Evolutionary conservation across 371 early-diverging fungal genomes (phyloP).

Genomic region (Mortierella sp.): DNA sequence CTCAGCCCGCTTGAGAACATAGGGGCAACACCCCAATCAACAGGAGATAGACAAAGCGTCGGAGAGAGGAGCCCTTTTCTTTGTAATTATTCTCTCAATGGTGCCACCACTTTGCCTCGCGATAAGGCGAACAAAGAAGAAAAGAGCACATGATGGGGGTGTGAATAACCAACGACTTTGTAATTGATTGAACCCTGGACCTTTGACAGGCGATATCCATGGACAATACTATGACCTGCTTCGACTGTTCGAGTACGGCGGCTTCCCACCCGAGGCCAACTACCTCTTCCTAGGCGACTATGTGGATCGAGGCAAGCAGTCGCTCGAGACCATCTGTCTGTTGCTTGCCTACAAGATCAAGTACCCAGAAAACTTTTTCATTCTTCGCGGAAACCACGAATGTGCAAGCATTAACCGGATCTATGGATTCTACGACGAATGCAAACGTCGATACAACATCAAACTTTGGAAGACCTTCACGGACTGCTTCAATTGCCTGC

Average conservation of each 20-base stretch:
- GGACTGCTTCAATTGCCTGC: constrained; percentile 93
- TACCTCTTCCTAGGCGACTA: constrained; percentile 96
- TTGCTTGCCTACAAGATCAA: constrained; percentile 96
- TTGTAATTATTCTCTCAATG: constrained; percentile 13
- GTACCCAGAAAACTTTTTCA: constrained; percentile 93
- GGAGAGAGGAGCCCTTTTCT: too few species aligned
- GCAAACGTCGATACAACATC: constrained; percentile 92
- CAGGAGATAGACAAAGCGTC: not conserved
- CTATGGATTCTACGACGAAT: constrained; percentile 99
- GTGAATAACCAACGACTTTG: too few species aligned
- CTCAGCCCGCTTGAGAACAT: constrained; percentile 6
- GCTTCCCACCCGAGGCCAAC: constrained; percentile 86
- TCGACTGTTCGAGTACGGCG: constrained; percentile 86
- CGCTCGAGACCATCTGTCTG: constrained; percentile 92
- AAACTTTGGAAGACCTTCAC: constrained; percentile 95
- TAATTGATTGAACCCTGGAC: too few species aligned
- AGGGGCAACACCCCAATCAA: not conserved
- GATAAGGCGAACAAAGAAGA: too few species aligned
- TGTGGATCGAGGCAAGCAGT: constrained; percentile 97
- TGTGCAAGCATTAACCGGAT: constrained; percentile 95
- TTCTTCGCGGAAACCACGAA: constrained; percentile 97
- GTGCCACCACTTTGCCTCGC: too few species aligned
- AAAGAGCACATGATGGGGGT: too few species aligned
- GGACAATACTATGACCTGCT: constrained; percentile 94
- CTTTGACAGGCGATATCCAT: constrained; percentile 81